A percentile compares a stretch with the other conserved stretches of the same genome.
Evolutionary conservation across 176 grass and related monocot species (phyloP).

Genomic region (Aegilops bicornis): DNA sequence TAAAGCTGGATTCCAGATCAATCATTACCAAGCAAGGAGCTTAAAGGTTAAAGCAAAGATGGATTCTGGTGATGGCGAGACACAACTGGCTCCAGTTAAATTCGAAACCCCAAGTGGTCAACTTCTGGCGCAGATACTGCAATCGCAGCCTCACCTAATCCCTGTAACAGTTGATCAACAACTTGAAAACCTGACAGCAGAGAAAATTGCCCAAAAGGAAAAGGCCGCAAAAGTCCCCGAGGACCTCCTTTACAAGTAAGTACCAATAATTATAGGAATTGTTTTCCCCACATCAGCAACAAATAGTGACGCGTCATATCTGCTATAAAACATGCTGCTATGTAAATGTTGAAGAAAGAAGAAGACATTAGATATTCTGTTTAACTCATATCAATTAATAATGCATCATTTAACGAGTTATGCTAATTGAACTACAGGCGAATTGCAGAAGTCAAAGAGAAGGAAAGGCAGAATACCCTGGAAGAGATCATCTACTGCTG

Average conservation of each 20-base stretch:
- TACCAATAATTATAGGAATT: not conserved
- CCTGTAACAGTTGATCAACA: slow-evolving; percentile 87
- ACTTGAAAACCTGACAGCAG: slow-evolving; percentile 73
- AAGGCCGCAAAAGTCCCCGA: slow-evolving; percentile 53
- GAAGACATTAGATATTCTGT: not conserved
- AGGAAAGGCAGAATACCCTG: slow-evolving; percentile 70
- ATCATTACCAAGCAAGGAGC: slow-evolving; percentile 35
- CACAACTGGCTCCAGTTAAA: slow-evolving; percentile 66
- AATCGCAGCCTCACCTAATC: slow-evolving; percentile 76
- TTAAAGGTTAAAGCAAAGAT: slow-evolving; percentile 53
- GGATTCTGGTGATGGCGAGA: slow-evolving; percentile 49
- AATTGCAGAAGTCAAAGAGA: slow-evolving; percentile 98
- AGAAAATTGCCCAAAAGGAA: slow-evolving; percentile 64
- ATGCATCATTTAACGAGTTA: too few relatives aligned
- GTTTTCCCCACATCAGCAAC: not conserved
- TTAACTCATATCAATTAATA: not conserved
- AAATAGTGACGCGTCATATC: not conserved
- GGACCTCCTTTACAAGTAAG: slow-evolving; percentile 85
- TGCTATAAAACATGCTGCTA: not conserved
- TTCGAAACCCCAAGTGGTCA: slow-evolving; percentile 90
- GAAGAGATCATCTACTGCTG: slow-evolving; percentile 96
- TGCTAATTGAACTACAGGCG: slow-evolving; percentile 59
- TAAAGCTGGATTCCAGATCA: slow-evolving; percentile 38
- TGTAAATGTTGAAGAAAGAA: not conserved
- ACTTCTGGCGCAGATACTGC: slow-evolving; percentile 82